Evolutionary conservation across 2,329 filamentous ascomycete species (phyloP).

Genomic region (Fusarium nodosum): DNA sequence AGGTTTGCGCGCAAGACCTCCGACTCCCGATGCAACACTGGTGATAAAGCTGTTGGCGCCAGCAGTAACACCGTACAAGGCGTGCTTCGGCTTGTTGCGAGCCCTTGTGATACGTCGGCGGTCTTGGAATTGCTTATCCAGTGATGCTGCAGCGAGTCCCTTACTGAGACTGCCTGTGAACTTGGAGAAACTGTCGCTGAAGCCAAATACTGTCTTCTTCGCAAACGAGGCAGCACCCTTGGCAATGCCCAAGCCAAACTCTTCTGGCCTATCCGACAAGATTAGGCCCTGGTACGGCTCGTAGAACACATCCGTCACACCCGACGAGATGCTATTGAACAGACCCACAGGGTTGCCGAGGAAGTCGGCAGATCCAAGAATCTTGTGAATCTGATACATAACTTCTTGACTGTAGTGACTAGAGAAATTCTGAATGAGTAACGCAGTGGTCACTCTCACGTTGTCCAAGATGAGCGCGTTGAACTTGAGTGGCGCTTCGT

Average conservation of each 20-base stretch:
- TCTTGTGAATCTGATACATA: slow-evolving; percentile 95
- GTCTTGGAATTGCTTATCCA: slow-evolving; percentile 99
- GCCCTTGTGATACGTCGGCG: slow-evolving; percentile 92
- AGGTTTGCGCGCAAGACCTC: slow-evolving; percentile 91
- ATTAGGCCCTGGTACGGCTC: slow-evolving; percentile 98
- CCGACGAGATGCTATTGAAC: slow-evolving; percentile 98
- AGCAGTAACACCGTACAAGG: slow-evolving; percentile 93
- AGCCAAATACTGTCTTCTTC: slow-evolving; percentile 98
- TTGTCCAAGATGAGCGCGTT: slow-evolving; percentile 97
- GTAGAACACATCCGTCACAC: slow-evolving; percentile 98
- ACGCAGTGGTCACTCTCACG: slow-evolving; percentile 86
- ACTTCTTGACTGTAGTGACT: slow-evolving; percentile 98
- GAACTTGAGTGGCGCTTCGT: slow-evolving; percentile 93
- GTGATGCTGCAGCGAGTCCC: slow-evolving; percentile 91
- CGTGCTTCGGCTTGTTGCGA: slow-evolving; percentile 95
- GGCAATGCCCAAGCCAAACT: slow-evolving; percentile 93
- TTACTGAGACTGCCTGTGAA: slow-evolving; percentile 98
- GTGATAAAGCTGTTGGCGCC: slow-evolving; percentile 95
- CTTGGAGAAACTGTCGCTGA: slow-evolving; percentile 97
- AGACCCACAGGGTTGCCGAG: slow-evolving; percentile 96
- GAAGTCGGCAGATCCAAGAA: slow-evolving; percentile 97
- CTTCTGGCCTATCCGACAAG: slow-evolving; percentile 94
- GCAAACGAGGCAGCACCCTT: slow-evolving; percentile 97
- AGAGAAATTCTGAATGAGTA: slow-evolving; percentile 86
- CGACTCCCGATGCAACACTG: slow-evolving; percentile 92